These are phyloP conservation scores for Apiospora kogelbergensis DNA, from an alignment of 2,329 filamentous ascomycete genomes.

Conservation along the genomic window DNA sequence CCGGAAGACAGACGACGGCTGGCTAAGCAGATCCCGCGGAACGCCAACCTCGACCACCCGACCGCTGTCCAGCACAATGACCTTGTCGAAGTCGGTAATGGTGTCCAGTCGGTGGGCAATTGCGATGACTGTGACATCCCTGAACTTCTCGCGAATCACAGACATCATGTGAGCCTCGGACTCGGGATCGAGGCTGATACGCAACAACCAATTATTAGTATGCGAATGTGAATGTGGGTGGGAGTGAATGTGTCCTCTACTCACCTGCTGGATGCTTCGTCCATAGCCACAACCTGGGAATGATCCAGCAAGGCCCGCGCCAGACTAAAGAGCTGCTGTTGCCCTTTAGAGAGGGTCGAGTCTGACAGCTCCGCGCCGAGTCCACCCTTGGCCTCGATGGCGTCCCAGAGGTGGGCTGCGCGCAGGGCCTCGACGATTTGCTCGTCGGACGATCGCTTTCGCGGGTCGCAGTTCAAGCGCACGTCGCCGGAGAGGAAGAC, in stretches of 20 bases:
- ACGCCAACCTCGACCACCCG: constrained; percentile 54
- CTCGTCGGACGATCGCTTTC: neutral
- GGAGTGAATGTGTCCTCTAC: neutral
- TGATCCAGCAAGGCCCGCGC: neutral
- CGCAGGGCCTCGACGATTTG: neutral
- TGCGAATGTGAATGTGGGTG: neutral
- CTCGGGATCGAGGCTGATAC: neutral
- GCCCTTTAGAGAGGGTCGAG: constrained; percentile 4
- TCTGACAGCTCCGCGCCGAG: neutral
- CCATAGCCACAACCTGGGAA: constrained; percentile 1
- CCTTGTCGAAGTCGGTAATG: constrained; percentile 55
- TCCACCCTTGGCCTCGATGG: neutral
- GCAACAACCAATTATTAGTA: neutral
- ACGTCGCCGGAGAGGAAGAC: constrained; percentile 4
- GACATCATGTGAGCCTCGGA: constrained; percentile 7
- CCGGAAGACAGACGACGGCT: neutral
- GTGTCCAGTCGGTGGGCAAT: constrained; percentile 50
- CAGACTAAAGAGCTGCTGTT: constrained; percentile 9
- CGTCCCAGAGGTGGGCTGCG: constrained; percentile 8
- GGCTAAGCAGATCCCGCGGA: constrained; percentile 49
- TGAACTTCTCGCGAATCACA: constrained; percentile 12
- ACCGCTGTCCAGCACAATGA: constrained; percentile 56
- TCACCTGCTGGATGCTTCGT: constrained; percentile 12
- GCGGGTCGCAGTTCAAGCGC: constrained; percentile 9
- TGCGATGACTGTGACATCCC: constrained; percentile 1